Evolutionary conservation across 2,329 filamentous ascomycete genomes (phyloP).

Genomic region (Apiospora rasikravindrae): DNA sequence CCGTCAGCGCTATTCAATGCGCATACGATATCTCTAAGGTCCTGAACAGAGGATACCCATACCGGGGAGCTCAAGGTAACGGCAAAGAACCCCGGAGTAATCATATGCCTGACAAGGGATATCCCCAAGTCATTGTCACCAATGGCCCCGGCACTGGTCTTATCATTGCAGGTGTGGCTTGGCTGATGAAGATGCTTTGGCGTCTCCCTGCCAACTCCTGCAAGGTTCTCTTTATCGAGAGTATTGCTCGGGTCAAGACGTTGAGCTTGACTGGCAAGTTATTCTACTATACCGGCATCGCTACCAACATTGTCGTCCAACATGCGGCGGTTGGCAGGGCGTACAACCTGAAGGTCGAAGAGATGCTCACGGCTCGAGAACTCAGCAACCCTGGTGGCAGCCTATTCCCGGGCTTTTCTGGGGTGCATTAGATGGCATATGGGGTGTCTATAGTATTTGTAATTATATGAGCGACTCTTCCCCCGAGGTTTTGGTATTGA

Average conservation of each 20-base stretch:
- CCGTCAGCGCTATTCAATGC: constrained; percentile 69
- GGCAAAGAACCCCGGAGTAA: constrained; percentile 24
- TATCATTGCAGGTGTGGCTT: constrained; percentile 65
- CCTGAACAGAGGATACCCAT: constrained; percentile 45
- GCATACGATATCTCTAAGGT: constrained; percentile 66
- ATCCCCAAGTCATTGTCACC: constrained; percentile 78
- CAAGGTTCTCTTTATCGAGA: constrained; percentile 86
- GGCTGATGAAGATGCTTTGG: constrained; percentile 52
- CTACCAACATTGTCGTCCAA: constrained; percentile 83
- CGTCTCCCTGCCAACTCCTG: constrained; percentile 60
- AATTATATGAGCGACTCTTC: not conserved
- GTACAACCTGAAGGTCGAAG: constrained; percentile 17
- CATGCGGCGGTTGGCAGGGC: constrained; percentile 66
- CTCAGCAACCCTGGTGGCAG: not conserved
- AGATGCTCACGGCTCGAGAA: not conserved
- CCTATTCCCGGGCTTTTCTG: not conserved
- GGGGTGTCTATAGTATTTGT: not conserved
- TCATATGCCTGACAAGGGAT: constrained; percentile 37
- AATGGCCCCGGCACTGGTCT: constrained; percentile 92
- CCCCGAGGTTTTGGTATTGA: not conserved
- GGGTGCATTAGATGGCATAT: not conserved
- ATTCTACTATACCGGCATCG: constrained; percentile 66
- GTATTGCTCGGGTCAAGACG: constrained; percentile 83
- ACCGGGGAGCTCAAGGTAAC: constrained; percentile 22
- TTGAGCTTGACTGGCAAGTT: constrained; percentile 86